Evolutionary conservation across 192 early-diverging fungal species (phyloP), one percentile per base, ranked within the genome.

Genomic region (Gigaspora rosea): DNA sequence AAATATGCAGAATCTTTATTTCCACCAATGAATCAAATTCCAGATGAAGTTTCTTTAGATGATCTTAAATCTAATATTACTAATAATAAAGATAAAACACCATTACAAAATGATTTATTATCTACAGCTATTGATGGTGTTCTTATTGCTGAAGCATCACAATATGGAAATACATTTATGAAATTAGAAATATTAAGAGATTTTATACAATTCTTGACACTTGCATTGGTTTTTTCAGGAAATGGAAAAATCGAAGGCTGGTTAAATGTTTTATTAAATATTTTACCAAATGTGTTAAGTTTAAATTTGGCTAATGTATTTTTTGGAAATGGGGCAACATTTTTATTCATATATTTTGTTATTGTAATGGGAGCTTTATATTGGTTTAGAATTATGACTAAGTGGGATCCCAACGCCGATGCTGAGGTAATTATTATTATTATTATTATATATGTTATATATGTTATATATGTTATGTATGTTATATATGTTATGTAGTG

Each of bases 381-480:
- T 64, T 78, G 77, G 16, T 84, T 84, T 74, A 81, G 80, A 58
- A 78, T 78, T 27, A 84, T 84, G 80, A 81, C 83, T 1, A 78
- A 79, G 27, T 74, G 71, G 2, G 80, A 82, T 16, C 80, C 80
- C 0, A 82, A 80, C 57, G 77, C 79, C 13, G 80, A 80, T 49
- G 80, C 82, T 33, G 83, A 84, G 77, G 83, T 84, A 76, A 27
- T 27, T 65, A 22, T 32, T 11, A 12, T 27, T 7, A 47, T 6
- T 41, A 41, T n/a, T n/a, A n/a, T n/a, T n/a, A n/a, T n/a, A 41
- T 41, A 41, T 41, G 2, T 41, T 41, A 41, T 6, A 41, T 41
- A 41, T 41, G 5, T 3, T 41, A 41, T 3, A 41, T 41, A 41
- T 9, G 5, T 12, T 47, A 16, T 18, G n/a, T 20, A n/a, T n/a